Evolutionary conservation across 2,329 filamentous ascomycete genomes (phyloP).

Genomic region (Xylariaceae sp.): DNA sequence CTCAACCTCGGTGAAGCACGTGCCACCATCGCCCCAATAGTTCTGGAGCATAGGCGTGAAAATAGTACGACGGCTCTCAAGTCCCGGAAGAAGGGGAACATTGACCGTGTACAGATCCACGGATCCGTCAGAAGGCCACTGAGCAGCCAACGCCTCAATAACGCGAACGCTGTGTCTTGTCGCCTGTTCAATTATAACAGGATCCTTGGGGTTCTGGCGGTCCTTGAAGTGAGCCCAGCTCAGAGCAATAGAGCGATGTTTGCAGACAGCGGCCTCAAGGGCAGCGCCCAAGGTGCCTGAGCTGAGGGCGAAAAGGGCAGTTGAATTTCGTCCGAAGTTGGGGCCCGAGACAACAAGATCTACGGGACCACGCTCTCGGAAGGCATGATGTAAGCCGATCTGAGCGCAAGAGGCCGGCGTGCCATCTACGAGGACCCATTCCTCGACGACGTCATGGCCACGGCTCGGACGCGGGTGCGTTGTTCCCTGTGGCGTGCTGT

Average conservation of each 20-base stretch:
- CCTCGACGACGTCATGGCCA: constrained; percentile 53
- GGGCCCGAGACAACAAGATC: constrained; percentile 76
- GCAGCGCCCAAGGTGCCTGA: constrained; percentile 74
- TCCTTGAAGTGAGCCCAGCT: constrained; percentile 81
- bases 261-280: constrained; percentile 69
- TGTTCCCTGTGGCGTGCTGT: constrained; percentile 52
- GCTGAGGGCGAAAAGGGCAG: constrained; percentile 70
- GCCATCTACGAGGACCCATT: constrained; percentile 77
- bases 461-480: constrained; percentile 43
- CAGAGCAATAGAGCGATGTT: constrained; percentile 68
- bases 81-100: constrained; percentile 73
- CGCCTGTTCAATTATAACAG: constrained; percentile 71
- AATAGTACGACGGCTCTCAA: constrained; percentile 67
- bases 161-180: constrained; percentile 68
- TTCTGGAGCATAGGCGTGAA: constrained; percentile 88
- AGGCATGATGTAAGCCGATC: constrained; percentile 77
- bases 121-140: constrained; percentile 62
- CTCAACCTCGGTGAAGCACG: constrained; percentile 79
- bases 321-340: constrained; percentile 80
- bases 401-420: constrained; percentile 78
- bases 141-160: constrained; percentile 69
- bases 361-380: constrained; percentile 63
- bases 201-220: constrained; percentile 76
- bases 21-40: constrained; percentile 77
- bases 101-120: constrained; percentile 90